Evolutionary conservation across 2,329 filamentous ascomycete species (phyloP).

Genomic region (Ophiostoma himal-ulmi): DNA sequence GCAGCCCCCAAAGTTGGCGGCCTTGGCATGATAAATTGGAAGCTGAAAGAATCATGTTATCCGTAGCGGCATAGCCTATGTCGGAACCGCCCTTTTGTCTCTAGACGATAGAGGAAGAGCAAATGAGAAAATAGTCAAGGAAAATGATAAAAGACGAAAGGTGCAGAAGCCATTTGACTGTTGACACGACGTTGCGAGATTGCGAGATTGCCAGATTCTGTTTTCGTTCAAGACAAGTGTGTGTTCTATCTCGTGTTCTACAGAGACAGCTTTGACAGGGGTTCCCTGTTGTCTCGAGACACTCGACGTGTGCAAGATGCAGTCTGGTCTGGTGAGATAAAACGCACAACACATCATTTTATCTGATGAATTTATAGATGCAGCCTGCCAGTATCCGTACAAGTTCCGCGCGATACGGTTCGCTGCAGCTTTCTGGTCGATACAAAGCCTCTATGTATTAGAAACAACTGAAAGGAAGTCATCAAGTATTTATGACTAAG

Average conservation of each 20-base stretch:
- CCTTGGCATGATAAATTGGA: neutral
- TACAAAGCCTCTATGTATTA: neutral
- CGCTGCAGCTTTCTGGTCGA: neutral
- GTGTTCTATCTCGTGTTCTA: neutral
- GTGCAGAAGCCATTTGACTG: neutral
- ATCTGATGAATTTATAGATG: neutral
- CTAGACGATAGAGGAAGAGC: neutral
- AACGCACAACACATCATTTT: neutral
- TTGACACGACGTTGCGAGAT: neutral
- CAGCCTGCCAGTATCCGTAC: neutral
- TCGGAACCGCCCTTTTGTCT: neutral
- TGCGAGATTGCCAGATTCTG: neutral
- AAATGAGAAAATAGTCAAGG: neutral
- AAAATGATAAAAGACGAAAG: neutral
- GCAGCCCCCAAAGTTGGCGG: neutral
- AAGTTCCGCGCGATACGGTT: neutral
- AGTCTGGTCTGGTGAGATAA: neutral
- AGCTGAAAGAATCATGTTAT: neutral
- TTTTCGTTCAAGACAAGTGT: neutral
- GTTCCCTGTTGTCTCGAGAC: slow-evolving; percentile 1
- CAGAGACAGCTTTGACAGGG: neutral
- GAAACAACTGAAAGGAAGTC: neutral
- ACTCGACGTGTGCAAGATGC: neutral
- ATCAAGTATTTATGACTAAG: neutral
- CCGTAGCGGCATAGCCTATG: neutral